Percentiles rank a stretch among this genome's conserved stretches.
Conservation (phyloP, 768 basidiomycete species). For the Pleurotus tuber-regium region DNA sequence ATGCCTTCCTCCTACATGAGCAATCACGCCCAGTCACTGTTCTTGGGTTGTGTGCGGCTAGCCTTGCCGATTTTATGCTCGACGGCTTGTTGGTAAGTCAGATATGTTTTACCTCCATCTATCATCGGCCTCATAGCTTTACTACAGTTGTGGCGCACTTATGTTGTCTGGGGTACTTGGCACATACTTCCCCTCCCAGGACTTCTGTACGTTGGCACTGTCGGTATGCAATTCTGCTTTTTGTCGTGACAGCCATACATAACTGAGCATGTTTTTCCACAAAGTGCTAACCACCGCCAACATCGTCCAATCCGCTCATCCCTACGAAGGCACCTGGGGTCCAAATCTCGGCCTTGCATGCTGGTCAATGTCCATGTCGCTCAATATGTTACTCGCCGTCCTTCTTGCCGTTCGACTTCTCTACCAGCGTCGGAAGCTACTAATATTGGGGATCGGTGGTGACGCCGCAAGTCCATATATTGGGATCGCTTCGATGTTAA, state of each 20-base stretch:
- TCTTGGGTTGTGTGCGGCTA: too few relatives aligned
- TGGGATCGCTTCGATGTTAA: not conserved
- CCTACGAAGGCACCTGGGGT: not conserved
- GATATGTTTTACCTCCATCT: too few relatives aligned
- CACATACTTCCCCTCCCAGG: not conserved
- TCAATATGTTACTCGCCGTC: not conserved
- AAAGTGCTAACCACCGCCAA: not conserved
- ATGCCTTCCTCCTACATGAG: too few relatives aligned
- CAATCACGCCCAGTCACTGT: too few relatives aligned
- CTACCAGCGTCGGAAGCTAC: not conserved
- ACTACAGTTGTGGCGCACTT: not conserved
- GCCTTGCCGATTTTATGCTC: too few relatives aligned
- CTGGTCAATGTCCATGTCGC: not conserved
- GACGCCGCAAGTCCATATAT: not conserved
- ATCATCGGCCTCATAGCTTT: too few relatives aligned
- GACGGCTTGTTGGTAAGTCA: too few relatives aligned
- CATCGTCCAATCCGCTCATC: conserved; percentile 1
- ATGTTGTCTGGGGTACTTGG: not conserved
- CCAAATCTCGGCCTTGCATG: not conserved
- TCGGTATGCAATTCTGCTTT: not conserved
- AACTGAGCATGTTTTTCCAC: not conserved
- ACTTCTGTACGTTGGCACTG: not conserved
- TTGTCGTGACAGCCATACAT: not conserved
- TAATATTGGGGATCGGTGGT: not conserved
- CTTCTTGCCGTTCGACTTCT: not conserved